A percentile compares a stretch with the other conserved stretches of the same genome.
Evolutionary conservation across 202 grass and related monocot species (phyloP).

Genomic region (Elaeis oleifera): DNA sequence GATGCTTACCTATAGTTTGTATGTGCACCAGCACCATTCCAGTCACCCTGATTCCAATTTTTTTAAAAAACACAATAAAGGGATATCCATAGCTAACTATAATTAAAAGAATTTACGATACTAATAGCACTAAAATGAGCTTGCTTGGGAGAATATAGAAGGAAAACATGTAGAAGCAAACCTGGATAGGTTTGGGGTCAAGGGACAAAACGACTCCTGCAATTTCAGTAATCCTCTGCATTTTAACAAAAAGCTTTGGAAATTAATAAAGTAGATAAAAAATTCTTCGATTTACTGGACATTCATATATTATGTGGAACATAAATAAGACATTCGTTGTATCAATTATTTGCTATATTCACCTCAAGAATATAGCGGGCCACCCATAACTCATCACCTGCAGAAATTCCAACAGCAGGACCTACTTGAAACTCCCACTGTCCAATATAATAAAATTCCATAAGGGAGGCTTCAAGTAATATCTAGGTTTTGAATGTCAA

Average conservation of each 20-base stretch:
- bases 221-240: conserved; percentile 18
- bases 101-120: no score
- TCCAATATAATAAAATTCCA: background rate
- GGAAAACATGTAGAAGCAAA: background rate
- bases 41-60: background rate
- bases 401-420: conserved; percentile 4
- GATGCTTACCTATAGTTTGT: conserved; percentile 5
- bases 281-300: no score
- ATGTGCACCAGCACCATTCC: conserved; percentile 24
- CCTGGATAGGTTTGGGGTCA: conserved; percentile 16
- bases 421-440: conserved; percentile 23
- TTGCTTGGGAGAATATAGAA: no score
- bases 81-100: no score
- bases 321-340: no score
- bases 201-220: conserved; percentile 13
- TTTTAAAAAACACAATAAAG: background rate
- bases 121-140: no score
- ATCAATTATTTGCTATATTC: background rate
- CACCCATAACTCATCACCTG: conserved; percentile 18
- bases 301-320: no score
- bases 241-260: background rate
- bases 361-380: conserved; percentile 19
- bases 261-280: no score
- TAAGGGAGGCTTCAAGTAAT: background rate
- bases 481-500: no score